Base-by-base conservation (phyloP, 176 grass and related monocot genomes). In the Tuctoria greenei region DNA sequence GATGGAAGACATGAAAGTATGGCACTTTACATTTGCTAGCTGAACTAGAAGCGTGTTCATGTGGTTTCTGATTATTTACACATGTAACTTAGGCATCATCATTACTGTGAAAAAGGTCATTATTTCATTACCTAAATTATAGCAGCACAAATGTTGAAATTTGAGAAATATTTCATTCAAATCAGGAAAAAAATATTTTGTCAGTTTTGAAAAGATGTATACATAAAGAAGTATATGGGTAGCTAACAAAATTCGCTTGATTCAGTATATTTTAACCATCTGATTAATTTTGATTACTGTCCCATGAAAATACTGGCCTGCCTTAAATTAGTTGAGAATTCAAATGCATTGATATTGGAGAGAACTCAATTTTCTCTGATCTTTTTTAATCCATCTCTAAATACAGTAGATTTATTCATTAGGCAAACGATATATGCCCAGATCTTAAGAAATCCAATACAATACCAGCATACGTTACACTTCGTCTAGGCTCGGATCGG, bases 1-100 rank as follows among this genome's bases (percentile, higher is more conserved):
- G n/a, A n/a, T n/a, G 14, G 41, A 65, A 77, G 28, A 43, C 43
- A 77, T 51, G 60, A 77, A 62, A 51, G 23, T 38, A 64, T 76
- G 43, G 64, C 31, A 31, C 21, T 64, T 20, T 24, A 66, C 13
- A 38, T 61, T 16, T 61, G 12, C 25, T 47, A 8, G 60, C 4
- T 51, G 31, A 65, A 51, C 52, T 26, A 37, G 43, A 16, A 52
- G 44, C 8, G 46, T 4, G 7, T 46, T 21, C 17, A 18, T 41
- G 21, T 42, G 6, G 8, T 9, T 76, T 47, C 10, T n/a, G 6
- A 36, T 63, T 31, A 8, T 47, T 75, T 63, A 21, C 18, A 23
- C 27, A 46, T 10, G 20, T 36, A 47, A 63, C 18, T 6, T 63
- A 65, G 20, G 31, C 11, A 24, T 76, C 12, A 17, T 47, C 45